A percentile compares a stretch with the other conserved stretches of the same genome.
Evolutionary conservation across 208 protist genomes (phyloP).

Genomic region (Acanthamoeba culbertsoni): DNA sequence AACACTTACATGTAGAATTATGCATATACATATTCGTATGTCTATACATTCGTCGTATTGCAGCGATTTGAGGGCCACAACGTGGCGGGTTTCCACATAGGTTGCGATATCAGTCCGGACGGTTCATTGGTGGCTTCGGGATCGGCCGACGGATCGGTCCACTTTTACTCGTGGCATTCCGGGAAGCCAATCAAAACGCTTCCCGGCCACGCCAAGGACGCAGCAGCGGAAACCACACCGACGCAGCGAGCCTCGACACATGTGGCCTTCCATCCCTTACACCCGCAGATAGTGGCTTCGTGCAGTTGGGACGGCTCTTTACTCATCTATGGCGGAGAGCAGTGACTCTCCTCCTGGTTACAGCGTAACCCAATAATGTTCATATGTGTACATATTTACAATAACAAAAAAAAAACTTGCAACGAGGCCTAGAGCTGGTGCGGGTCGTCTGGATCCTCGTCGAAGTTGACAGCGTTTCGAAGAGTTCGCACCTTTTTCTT

Average conservation of each 20-base stretch:
- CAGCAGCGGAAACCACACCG: not conserved
- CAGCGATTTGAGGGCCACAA: not conserved
- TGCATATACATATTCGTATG: not conserved
- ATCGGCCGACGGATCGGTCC: not conserved
- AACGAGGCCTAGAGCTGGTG: not conserved
- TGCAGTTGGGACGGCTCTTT: not conserved
- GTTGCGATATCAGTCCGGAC: conserved; percentile 32
- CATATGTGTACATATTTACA: not conserved
- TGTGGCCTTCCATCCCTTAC: not conserved
- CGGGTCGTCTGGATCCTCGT: no score
- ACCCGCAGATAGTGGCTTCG: not conserved
- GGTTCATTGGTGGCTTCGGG: not conserved
- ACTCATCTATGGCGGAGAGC: not conserved
- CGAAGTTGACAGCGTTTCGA: no score
- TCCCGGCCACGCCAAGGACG: not conserved
- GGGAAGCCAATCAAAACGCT: not conserved
- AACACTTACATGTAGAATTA: not conserved
- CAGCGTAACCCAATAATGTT: not conserved
- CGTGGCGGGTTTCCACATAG: not conserved
- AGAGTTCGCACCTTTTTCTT: no score
- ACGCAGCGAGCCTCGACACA: not conserved
- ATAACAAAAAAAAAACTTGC: not conserved
- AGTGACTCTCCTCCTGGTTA: not conserved
- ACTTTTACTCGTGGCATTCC: conserved; percentile 1
- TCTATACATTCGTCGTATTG: not conserved